These are phyloP conservation scores for Cylindrotheca fusiformis DNA, from an alignment of 108 stramenopile genomes.

Conservation along the genomic window DNA sequence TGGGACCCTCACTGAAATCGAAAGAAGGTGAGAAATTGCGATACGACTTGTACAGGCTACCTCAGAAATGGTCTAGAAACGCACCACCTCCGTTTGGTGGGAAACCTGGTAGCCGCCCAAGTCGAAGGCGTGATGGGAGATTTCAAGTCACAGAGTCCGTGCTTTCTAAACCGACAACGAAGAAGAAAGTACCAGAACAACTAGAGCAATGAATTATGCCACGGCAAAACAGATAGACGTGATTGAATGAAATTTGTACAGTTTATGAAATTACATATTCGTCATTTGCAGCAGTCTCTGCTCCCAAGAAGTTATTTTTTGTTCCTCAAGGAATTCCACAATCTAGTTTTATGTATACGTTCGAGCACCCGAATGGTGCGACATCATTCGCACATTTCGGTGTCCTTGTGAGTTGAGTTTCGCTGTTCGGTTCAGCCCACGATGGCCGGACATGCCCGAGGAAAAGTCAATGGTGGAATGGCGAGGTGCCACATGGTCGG, in stretches of 20 bases:
- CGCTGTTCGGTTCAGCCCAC: constrained; percentile 7
- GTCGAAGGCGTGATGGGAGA: constrained; percentile 6
- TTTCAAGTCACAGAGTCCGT: constrained; percentile 25
- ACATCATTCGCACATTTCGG: neutral
- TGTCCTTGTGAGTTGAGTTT: neutral
- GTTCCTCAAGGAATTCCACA: too few relatives aligned
- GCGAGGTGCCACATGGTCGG: neutral
- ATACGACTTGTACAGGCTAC: constrained; percentile 21
- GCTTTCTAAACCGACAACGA: constrained; percentile 8
- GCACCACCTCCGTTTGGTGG: neutral
- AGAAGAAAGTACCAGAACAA: too few relatives aligned
- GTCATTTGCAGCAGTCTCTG: too few relatives aligned
- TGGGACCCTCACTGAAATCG: constrained; percentile 22
- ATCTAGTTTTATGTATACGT: too few relatives aligned
- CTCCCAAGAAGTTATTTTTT: too few relatives aligned
- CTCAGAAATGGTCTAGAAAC: constrained; percentile 23
- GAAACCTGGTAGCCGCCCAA: neutral
- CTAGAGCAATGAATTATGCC: too few relatives aligned
- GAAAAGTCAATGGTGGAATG: constrained; percentile 28
- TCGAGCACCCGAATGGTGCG: neutral
- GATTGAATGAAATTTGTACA: too few relatives aligned
- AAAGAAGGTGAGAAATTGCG: constrained; percentile 6
- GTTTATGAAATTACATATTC: too few relatives aligned
- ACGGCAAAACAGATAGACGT: too few relatives aligned
- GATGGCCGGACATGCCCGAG: constrained; percentile 34